Base-by-base conservation (phyloP, 2,329 filamentous ascomycete genomes). In the Tetracladium maxilliforme region DNA sequence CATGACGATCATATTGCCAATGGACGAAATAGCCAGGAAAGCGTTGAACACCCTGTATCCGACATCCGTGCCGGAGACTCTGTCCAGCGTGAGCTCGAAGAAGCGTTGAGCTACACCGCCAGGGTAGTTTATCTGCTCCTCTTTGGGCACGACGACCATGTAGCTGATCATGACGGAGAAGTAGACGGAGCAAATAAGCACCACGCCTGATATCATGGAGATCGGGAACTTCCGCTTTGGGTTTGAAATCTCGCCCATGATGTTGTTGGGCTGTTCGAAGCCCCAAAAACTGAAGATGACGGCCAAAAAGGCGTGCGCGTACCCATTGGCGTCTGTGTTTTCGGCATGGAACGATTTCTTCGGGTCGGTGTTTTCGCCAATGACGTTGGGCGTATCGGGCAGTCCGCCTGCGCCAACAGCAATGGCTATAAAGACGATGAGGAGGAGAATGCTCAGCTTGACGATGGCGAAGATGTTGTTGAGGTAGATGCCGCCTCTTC, bases 1-100 rank as follows among this genome's bases (percentile, higher is more conserved):
- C 44, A 63, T 64, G 12, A 63, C 59, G 9, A 69, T 49, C 21
- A 71, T 58, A 36, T 70, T 69, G 0, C 65, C 64, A 24, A 70
- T 50, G 14, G 55, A 60, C 3, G 59, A 64, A 14, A 70, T 42
- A 4, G 65, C 63, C 6, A 67, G 48, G 21, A 70, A 54, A 1
- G 50, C 57, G 10, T 60, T 50, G 30, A 66, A 49, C 6, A 61
- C 50, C 2, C 48, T 43, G 9, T 40, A 32, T 6, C 44, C 36
- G 7, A 42, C 43, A 5, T 36, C 30, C 2, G 38, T 28, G 4
- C 41, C 38, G 10, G 42, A 46, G 7, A 52, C 30, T 10, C 39
- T 29, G 13, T 39, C 35, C 27, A 51, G 41, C 38, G 51, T 24
- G 31, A 32, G 26, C 30, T 49, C 22, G 14, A 56, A 51, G 33